phyloP scores from a whole-genome alignment of 1,284 basidiomycete genomes.

The Trichosporon sp. region DNA sequence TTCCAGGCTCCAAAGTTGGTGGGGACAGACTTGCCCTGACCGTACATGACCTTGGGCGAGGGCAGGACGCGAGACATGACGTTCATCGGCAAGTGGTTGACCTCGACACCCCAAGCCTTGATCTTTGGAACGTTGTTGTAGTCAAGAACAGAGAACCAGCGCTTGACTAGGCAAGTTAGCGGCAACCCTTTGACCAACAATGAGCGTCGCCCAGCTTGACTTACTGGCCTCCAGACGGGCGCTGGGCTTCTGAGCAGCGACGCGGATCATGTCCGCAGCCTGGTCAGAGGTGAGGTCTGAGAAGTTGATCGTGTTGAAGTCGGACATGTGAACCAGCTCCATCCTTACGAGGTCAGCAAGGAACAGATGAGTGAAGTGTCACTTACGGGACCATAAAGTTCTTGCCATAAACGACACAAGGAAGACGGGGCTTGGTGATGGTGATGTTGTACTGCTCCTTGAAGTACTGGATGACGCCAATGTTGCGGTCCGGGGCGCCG shows the following conservation, averaged over 20 bases:
- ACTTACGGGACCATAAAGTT: slow-evolving; percentile 55
- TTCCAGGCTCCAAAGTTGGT: slow-evolving; percentile 41
- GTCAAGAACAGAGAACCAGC: slow-evolving; percentile 50
- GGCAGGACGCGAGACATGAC: slow-evolving; percentile 54
- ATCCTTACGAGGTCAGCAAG: slow-evolving; percentile 35
- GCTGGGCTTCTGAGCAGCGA: slow-evolving; percentile 53
- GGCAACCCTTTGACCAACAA: neutral
- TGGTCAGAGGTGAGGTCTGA: slow-evolving; percentile 42
- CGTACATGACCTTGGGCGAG: slow-evolving; percentile 50
- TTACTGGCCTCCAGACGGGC: slow-evolving; percentile 48
- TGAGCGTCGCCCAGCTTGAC: neutral
- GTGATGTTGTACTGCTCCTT: slow-evolving; percentile 49
- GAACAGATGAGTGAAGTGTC: neutral
- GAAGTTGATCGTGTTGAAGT: slow-evolving; percentile 51
- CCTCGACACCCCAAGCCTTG: slow-evolving; percentile 56
- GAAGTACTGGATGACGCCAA: slow-evolving; percentile 53
- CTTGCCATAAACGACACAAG: slow-evolving; percentile 52
- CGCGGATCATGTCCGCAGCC: slow-evolving; percentile 57
- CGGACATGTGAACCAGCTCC: slow-evolving; percentile 50
- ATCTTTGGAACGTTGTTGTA: slow-evolving; percentile 51
- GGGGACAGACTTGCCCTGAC: slow-evolving; percentile 38
- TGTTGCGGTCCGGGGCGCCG: slow-evolving; percentile 43
- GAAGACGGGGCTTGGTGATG: slow-evolving; percentile 50
- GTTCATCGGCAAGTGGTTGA: slow-evolving; percentile 47
- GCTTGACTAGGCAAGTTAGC: slow-evolving; percentile 39